Conservation (phyloP, 2,329 filamentous ascomycete species). For the Paecilomyces fulvus region DNA sequence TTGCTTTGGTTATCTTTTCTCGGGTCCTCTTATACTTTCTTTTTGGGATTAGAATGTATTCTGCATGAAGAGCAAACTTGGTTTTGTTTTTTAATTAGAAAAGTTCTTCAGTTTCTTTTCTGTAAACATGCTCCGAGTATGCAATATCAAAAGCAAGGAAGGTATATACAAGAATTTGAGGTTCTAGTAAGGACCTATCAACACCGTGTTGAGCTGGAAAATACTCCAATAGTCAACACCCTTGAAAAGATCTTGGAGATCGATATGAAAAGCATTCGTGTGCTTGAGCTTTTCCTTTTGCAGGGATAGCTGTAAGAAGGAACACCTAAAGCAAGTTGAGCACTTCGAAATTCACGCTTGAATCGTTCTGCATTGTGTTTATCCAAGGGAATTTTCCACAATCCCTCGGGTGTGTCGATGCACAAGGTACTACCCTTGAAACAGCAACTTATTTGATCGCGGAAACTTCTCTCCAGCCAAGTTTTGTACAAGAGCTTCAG, state of each 20-base stretch:
- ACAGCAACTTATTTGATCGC: neutral
- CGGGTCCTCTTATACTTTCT: no score
- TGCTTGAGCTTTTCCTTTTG: neutral
- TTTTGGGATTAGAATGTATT: no score
- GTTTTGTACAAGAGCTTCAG: neutral
- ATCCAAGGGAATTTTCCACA: neutral
- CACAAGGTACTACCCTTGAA: neutral
- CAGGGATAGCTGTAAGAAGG: neutral
- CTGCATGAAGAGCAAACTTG: no score
- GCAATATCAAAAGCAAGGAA: no score
- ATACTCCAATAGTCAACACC: no score
- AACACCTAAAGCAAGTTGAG: neutral
- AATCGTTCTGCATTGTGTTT: neutral
- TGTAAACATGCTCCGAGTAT: no score
- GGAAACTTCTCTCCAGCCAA: neutral
- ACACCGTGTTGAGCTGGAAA: no score
- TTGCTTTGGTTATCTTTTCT: no score
- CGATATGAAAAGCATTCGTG: neutral
- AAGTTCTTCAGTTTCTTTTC: no score
- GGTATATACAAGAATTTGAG: no score
- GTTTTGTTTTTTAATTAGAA: no score
- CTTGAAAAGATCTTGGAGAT: neutral
- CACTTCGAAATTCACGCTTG: neutral
- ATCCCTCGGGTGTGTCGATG: neutral
- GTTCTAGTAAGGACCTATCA: no score